Conservation (phyloP, 2,329 filamentous ascomycete species). For the Drechmeria coniospora region DNA sequence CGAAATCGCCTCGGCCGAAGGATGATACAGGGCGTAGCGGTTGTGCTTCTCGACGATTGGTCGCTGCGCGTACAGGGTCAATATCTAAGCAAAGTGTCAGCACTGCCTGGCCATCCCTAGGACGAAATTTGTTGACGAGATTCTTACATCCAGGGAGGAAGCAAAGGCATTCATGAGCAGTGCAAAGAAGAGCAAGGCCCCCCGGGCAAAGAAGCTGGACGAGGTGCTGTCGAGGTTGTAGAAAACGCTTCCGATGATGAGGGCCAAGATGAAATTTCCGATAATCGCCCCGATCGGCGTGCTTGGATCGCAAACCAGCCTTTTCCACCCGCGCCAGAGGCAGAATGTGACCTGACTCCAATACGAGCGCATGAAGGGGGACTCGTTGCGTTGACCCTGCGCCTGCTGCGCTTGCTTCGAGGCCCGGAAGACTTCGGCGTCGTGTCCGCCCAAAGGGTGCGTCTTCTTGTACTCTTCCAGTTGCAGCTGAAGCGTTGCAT, state of each 20-base stretch:
- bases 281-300: conserved; percentile 51
- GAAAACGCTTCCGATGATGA: conserved; percentile 69
- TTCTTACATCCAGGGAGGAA: conserved; percentile 50
- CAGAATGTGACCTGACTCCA: conserved; percentile 63
- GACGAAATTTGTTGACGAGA: conserved; percentile 30
- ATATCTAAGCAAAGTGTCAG: conserved; percentile 19
- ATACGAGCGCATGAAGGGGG: conserved; percentile 72
- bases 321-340: conserved; percentile 63
- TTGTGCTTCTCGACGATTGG: conserved; percentile 83
- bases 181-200: conserved; percentile 71
- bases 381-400: conserved; percentile 45
- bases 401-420: conserved; percentile 38
- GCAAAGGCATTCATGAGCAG: conserved; percentile 73
- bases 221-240: conserved; percentile 53
- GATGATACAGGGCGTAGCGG: conserved; percentile 80
- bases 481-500: conserved; percentile 32
- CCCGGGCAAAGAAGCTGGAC: conserved; percentile 59
- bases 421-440: conserved; percentile 41
- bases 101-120: background rate
- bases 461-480: conserved; percentile 38
- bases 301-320: conserved; percentile 60
- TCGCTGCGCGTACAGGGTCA: conserved; percentile 73
- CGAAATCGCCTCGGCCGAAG: conserved; percentile 67
- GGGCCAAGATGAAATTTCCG: conserved; percentile 58
- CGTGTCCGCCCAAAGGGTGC: conserved; percentile 38